phyloP scores from a whole-genome alignment of 2,329 filamentous ascomycete genomes.

The Alternaria sp. region DNA sequence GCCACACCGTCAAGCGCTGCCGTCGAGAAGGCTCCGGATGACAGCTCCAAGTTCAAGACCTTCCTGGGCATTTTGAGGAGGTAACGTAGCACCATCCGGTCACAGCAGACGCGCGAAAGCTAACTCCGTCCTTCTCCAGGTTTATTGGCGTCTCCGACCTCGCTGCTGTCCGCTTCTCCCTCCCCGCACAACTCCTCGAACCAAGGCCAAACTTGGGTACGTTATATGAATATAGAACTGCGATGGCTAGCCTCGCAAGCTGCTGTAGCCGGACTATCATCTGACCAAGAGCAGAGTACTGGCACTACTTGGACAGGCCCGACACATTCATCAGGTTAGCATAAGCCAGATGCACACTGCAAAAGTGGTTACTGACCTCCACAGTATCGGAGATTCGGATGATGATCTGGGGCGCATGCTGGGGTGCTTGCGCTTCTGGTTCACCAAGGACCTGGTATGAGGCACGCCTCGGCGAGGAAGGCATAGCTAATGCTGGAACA shows the following conservation, averaged over 20 bases:
- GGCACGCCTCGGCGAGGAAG: not conserved
- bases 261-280: slow-evolving; percentile 5
- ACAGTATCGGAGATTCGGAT: slow-evolving; percentile 82
- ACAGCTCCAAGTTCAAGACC: slow-evolving; percentile 86
- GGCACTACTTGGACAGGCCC: slow-evolving; percentile 95
- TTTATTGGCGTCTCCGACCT: slow-evolving; percentile 97
- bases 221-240: slow-evolving; percentile 21
- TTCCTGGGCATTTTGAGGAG: slow-evolving; percentile 87
- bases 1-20: slow-evolving; percentile 42
- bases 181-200: slow-evolving; percentile 93
- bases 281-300: slow-evolving; percentile 73
- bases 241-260: not conserved
- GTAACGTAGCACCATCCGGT: slow-evolving; percentile 56
- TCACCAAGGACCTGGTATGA: slow-evolving; percentile 87
- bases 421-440: slow-evolving; percentile 94
- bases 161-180: slow-evolving; percentile 91
- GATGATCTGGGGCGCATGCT: slow-evolving; percentile 93
- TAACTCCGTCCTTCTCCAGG: slow-evolving; percentile 56
- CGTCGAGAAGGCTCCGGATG: slow-evolving; percentile 68
- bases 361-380: slow-evolving; percentile 44
- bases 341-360: not conserved
- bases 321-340: slow-evolving; percentile 78
- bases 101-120: slow-evolving; percentile 4
- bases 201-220: slow-evolving; percentile 87
- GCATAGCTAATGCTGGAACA: slow-evolving; percentile 42